Conservation (phyloP, 2,329 filamentous ascomycete genomes). For the Penicillium verrucosum region DNA sequence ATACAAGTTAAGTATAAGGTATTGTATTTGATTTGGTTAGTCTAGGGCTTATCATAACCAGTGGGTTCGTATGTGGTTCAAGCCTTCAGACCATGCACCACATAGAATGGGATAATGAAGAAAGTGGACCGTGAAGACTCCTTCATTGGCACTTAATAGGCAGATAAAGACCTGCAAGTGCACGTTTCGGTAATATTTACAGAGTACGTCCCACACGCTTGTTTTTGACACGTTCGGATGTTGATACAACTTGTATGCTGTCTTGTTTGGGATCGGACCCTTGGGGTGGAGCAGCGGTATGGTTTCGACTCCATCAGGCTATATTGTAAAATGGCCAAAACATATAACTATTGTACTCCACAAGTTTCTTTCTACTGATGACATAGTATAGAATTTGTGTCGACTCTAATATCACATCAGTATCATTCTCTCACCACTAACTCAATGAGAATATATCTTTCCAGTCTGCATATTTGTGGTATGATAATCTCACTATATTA, state of each 20-base stretch:
- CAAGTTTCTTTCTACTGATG: constrained; percentile 6
- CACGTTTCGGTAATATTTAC: background rate
- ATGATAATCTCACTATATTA: background rate
- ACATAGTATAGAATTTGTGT: constrained; percentile 4
- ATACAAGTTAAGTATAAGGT: too few relatives aligned
- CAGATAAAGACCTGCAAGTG: background rate
- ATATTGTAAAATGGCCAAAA: background rate
- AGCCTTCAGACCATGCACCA: background rate
- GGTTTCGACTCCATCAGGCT: background rate
- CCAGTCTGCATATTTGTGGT: background rate
- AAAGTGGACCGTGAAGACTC: background rate
- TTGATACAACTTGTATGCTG: background rate
- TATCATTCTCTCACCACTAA: background rate
- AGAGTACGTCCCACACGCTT: background rate
- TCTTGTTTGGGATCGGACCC: constrained; percentile 4
- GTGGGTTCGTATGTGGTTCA: background rate
- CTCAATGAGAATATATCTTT: background rate
- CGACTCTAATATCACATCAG: constrained; percentile 9
- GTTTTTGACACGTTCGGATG: background rate
- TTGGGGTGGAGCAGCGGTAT: background rate
- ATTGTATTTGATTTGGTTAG: background rate
- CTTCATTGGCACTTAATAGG: background rate
- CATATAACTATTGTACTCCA: background rate
- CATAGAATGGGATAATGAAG: background rate
- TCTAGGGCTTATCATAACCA: background rate